Base-by-base conservation (phyloP, 805 yeast genomes). In the Ogataea henricii region DNA sequence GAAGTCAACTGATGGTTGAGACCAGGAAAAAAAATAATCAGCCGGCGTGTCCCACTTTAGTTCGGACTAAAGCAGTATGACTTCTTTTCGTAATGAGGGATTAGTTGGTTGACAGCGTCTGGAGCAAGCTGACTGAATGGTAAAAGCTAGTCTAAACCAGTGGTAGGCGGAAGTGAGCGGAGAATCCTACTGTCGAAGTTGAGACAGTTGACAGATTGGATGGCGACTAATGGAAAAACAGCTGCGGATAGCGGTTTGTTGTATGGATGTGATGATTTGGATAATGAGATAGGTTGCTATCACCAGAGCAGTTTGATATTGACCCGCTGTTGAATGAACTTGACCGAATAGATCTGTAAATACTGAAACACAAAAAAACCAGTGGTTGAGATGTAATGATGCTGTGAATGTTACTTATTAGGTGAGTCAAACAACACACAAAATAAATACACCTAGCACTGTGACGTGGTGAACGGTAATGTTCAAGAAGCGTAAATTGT, bases 351-450 rank as follows among this genome's bases (percentile, higher is more conserved):
- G 6, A 5, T n/a, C 18, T 6, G 17, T 5, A 14, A 34, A 17
- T 34, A 9, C 8, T 3, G 22, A 10, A 34, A 34, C 23, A 18
- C 37, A 34, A 34, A 33, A 34, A 18, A n/a, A n/a, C n/a, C n/a
- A n/a, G n/a, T n/a, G n/a, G 25, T 34, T 20, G 26, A n/a, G 27
- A 21, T 36, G 26, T 7, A 36, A 22, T 17, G 38, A 36, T 36
- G 29, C 40, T 10, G 17, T 20, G 13, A 21, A 29, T 22, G 29
- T 36, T 36, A 22, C 23, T 22, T 21, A 36, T 36, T 22, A 3
- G 17, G 29, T 36, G 40, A 30, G 34, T 36, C 40, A 14, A 36
- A 4, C n/a, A 16, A 37, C 40, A 37, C 40, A 25, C 40, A 26
- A 27, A 39, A 13, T 26, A 26, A 25, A 25, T 26, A n/a, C 42